Conservation (phyloP, 2,329 filamentous ascomycete species). For the Aspergillus fumigatiaffinis region DNA sequence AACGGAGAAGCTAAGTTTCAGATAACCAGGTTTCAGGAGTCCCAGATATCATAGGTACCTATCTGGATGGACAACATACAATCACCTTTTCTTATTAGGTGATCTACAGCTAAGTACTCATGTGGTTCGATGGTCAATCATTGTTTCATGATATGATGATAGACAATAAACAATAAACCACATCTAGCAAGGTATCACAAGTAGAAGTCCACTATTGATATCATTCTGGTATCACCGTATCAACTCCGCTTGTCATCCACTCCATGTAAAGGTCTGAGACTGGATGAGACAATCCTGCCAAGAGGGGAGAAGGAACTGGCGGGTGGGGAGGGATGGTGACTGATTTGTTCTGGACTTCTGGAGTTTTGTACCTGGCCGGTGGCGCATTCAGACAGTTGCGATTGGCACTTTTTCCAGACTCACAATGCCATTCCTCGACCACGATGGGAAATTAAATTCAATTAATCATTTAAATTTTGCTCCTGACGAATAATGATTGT, state of each 20-base stretch:
- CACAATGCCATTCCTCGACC: not conserved
- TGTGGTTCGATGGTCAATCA: no score
- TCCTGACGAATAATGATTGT: not conserved
- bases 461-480: not conserved
- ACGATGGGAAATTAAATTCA: not conserved
- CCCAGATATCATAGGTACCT: not conserved
- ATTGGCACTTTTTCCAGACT: not conserved
- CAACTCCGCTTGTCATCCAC: not conserved
- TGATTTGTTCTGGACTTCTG: not conserved
- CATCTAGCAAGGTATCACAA: no score
- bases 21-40: not conserved
- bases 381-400: not conserved
- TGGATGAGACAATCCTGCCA: not conserved
- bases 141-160: no score
- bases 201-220: no score
- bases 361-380: not conserved
- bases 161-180: no score
- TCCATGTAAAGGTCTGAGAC: no score
- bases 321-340: not conserved
- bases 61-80: not conserved
- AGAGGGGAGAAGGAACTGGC: not conserved
- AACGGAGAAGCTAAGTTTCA: not conserved
- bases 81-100: not conserved
- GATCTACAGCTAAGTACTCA: not conserved
- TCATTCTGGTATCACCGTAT: not conserved